Evolutionary conservation across 768 basidiomycete genomes (phyloP), one percentile per base, ranked within the genome.

Genomic region (Cystofilobasidium macerans): DNA sequence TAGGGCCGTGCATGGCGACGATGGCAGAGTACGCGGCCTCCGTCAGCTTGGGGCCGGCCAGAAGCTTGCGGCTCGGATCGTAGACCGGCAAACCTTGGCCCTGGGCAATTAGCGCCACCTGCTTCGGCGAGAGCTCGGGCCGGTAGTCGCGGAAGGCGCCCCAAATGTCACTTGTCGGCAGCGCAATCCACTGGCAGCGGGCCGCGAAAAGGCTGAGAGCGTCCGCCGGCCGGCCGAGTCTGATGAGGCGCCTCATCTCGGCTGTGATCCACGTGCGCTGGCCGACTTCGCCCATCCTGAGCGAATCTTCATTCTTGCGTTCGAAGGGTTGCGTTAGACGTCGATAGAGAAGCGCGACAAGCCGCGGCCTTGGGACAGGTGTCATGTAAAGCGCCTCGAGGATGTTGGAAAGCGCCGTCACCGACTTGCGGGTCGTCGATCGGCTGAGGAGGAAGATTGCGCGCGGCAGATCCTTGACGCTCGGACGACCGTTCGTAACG

Each of bases 321-420:
- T 16, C 38, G 38, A 40, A 8, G 38, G 38, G 38, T 16, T 16
- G 16, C 6, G 33, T 28, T 18, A 60, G 26, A 18, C 36, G 38
- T 11, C 38, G 33, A 14, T 60, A 24, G 24, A 60, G 35, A 2
- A 60, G 43, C 13, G 38, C 33, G 24, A 60, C 24, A 8, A 60
- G 58, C 8, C 43, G 38, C 9, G 58, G 26, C 9, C 58, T 38
- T 24, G 38, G 58, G 3, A n/a, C 11, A 20, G 38, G 40, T 40
- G 33, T 30, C 58, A 22, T 24, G 36, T 60, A 60, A 3, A 60
- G 58, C 14, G 58, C 58, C 43, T 60, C 58, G 20, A 60, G 58
- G 38, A 60, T 40, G 24, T 42, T 42, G 1, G 58, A 60, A 20
- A 60, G 36, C 2, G 38, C 43, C 1, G 9, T 35, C 3, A 40